phyloP scores from a whole-genome alignment of 345 rosid species.

The Anacardium occidentale region DNA sequence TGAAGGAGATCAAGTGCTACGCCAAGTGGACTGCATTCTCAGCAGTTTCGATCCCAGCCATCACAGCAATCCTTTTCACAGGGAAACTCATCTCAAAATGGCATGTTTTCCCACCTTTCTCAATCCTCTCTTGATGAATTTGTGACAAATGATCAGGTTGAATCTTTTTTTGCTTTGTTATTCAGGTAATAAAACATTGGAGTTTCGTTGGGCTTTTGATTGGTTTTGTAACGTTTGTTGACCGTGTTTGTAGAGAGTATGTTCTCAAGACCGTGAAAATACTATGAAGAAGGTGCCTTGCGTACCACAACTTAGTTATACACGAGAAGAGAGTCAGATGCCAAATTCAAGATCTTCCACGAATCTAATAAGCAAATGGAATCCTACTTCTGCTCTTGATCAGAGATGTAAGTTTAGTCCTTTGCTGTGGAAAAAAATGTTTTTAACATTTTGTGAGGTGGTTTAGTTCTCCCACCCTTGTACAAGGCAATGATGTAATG shows the following conservation, averaged over 20 bases:
- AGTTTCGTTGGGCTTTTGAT: background rate
- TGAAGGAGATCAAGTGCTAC: constrained; percentile 55
- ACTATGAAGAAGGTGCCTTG: constrained; percentile 51
- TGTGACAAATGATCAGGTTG: constrained; percentile 59
- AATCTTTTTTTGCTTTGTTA: constrained; percentile 12
- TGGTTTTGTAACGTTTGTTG: constrained; percentile 1
- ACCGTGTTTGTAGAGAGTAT: constrained; percentile 54
- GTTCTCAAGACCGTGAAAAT: constrained; percentile 66
- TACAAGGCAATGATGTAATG: background rate
- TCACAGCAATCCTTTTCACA: constrained; percentile 87
- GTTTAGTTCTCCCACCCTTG: background rate
- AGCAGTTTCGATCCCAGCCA: constrained; percentile 64
- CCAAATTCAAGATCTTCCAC: constrained; percentile 55
- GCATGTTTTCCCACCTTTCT: constrained; percentile 75
- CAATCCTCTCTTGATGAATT: constrained; percentile 68
- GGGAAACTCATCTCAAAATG: constrained; percentile 81
- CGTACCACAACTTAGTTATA: constrained; percentile 47
- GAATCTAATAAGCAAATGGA: constrained; percentile 57
- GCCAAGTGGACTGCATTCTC: constrained; percentile 49
- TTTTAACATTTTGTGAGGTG: background rate
- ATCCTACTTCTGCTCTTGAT: constrained; percentile 41
- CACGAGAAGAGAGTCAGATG: constrained; percentile 64
- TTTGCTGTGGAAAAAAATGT: background rate
- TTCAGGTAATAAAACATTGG: background rate
- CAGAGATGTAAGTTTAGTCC: constrained; percentile 41